These are phyloP conservation scores for Pleochaeta shiraiana DNA, from an alignment of 2,329 filamentous ascomycete genomes.

Conservation along the genomic window DNA sequence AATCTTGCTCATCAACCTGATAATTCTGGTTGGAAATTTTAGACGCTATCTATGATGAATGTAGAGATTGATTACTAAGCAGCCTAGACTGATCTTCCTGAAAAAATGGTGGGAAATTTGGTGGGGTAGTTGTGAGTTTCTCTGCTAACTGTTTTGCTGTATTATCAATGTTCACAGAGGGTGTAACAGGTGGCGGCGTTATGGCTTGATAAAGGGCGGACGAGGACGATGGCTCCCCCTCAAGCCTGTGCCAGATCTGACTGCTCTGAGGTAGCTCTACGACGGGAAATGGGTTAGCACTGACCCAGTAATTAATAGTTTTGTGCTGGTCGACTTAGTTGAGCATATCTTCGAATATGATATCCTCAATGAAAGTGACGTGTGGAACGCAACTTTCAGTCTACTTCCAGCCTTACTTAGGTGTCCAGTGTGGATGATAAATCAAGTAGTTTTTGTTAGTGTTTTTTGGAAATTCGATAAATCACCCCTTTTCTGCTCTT, in stretches of 20 bases:
- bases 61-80: too few relatives aligned
- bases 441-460: background rate
- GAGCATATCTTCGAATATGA: background rate
- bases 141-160: background rate
- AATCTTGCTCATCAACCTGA: too few relatives aligned
- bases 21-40: too few relatives aligned
- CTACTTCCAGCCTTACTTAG: background rate
- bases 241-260: constrained; percentile 1
- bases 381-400: background rate
- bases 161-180: background rate
- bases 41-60: too few relatives aligned
- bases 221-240: background rate
- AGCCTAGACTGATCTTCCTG: too few relatives aligned
- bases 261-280: background rate
- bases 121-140: background rate
- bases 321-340: background rate
- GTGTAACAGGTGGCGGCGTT: background rate
- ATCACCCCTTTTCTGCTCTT: constrained; percentile 1
- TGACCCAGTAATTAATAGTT: background rate
- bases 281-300: background rate
- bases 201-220: background rate
- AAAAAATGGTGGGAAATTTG: background rate
- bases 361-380: background rate
- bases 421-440: constrained; percentile 2
- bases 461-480: constrained; percentile 2